Evolutionary conservation across 2,329 filamentous ascomycete genomes (phyloP), one percentile per base, ranked within the genome.

Genomic region (Leptographium radiaticola): DNA sequence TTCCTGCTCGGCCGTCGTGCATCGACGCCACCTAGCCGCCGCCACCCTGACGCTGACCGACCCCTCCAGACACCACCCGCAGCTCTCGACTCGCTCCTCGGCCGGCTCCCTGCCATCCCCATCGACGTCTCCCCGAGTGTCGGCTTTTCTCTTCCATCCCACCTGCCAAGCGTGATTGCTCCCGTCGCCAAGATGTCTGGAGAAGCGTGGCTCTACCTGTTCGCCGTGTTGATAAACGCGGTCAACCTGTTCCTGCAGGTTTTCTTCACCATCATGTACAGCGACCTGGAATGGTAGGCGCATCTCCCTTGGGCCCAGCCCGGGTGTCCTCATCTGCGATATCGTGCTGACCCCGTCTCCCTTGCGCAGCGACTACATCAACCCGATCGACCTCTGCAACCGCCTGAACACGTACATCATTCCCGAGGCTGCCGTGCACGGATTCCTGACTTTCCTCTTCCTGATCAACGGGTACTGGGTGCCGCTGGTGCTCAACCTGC

Each of bases 241-340:
- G 90, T 98, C 82, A 98, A 98, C 79, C 81, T 98, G 67, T 98
- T 98, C 74, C 80, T 98, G 55, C 94, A 98, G 76, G 93, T 98
- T 65, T 98, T 98, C 81, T 98, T 98, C 77, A 98, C 93, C 56
- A 98, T 98, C 68, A 98, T 98, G 94, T 98, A 97, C 76, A 95
- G 89, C 72, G 93, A 98, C 79, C 75, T 98, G 66, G 93, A 98
- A 86, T 98, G 93, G 90, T 95, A 76, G 66, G 87, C 77, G 39
- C 9, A 31, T 16, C 40, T 13, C 5, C 15, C 12, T 8, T 6
- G 34, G 34, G 9, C 34, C 12, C 9, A 36, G 34, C 34, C 12
- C 9, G 12, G 34, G 4, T 36, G 34, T 36, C 34, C 34, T 10
- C 34, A 8, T 13, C 9, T 8, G 2, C 3, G 18, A 15, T 51